These are phyloP conservation scores for Fusarium tupiense DNA, from an alignment of 2,329 filamentous ascomycete genomes.

Conservation along the genomic window DNA sequence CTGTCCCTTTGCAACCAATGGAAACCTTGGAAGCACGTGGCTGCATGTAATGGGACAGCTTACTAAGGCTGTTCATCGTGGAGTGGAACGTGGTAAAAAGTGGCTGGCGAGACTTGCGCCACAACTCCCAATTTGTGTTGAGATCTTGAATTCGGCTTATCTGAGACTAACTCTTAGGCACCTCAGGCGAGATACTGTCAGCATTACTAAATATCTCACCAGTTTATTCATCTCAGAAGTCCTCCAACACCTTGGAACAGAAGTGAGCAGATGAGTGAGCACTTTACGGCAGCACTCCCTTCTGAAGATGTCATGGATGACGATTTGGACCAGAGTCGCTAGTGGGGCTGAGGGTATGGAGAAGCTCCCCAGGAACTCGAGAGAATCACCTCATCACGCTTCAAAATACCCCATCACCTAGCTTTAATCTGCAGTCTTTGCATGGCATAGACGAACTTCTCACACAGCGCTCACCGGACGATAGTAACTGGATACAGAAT, in stretches of 20 bases:
- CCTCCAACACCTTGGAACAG: neutral
- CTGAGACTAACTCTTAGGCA: neutral
- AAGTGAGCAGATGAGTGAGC: neutral
- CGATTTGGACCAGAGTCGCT: constrained; percentile 15
- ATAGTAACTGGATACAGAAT: constrained; percentile 17
- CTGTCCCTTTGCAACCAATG: neutral
- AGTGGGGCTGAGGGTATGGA: constrained; percentile 29
- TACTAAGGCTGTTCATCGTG: constrained; percentile 3
- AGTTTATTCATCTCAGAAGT: neutral
- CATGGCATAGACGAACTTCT: neutral
- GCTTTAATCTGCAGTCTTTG: neutral
- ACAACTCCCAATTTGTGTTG: neutral
- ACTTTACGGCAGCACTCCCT: neutral
- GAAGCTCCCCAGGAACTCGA: constrained; percentile 13
- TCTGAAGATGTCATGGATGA: constrained; percentile 35
- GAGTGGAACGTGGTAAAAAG: constrained; percentile 1
- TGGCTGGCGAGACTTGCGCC: constrained; percentile 17
- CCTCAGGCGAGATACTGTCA: neutral
- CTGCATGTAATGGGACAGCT: neutral
- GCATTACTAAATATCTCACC: neutral
- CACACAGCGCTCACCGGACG: constrained; percentile 17
- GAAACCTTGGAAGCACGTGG: constrained; percentile 18
- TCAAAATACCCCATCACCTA: constrained; percentile 1
- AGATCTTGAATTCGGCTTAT: neutral
- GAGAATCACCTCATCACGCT: constrained; percentile 10